Evolutionary conservation across 2,329 filamentous ascomycete species (phyloP), one percentile per base, ranked within the genome.

Genomic region (Coniochaeta hoffmannii): DNA sequence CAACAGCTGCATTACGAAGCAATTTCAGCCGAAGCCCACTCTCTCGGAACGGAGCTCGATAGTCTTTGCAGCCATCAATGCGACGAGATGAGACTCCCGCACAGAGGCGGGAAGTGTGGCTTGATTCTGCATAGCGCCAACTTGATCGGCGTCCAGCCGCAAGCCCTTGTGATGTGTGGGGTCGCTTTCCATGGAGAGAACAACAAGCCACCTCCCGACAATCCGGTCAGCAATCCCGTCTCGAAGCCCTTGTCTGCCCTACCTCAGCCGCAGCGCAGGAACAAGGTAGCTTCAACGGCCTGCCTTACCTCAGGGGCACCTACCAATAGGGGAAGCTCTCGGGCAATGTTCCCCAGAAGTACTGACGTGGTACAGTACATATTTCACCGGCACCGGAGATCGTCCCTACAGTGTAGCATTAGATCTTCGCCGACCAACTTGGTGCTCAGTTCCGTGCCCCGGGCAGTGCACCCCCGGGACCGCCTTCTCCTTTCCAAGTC

Each of bases 141-240:
- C 12, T 6, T 24, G 44, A 46, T 36, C 36, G 30, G 22, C 53
- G 50, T 38, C 32, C 50, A 6, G n/a, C 31, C 49, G 17, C 28
- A 31, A 14, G 11, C 12, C 26, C 28, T 17, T 34, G 14, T 15
- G 28, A 22, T 15, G 28, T 24, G 24, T 24, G 19, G 41, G 26
- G 41, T 50, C 22, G 8, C 35, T 14, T 9, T 30, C 34, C 52
- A 41, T 46, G 35, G 8, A 31, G 41, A n/a, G 36, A 26, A 10
- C 22, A 24, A 54, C 36, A 28, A 54, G 53, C 53, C 38, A 53
- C 53, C 38, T 54, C 53, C 53, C 53, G 53, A 55, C 36, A 49
- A 55, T 38, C 30, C 44, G 53, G 53, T 50, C 53, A 54, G 31
- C 49, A 34, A 9, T 51, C 49, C 49, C 31, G 28, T 51, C 32